Base-by-base conservation (phyloP, 257 asterid genomes). In the Ehretia macrophylla region DNA sequence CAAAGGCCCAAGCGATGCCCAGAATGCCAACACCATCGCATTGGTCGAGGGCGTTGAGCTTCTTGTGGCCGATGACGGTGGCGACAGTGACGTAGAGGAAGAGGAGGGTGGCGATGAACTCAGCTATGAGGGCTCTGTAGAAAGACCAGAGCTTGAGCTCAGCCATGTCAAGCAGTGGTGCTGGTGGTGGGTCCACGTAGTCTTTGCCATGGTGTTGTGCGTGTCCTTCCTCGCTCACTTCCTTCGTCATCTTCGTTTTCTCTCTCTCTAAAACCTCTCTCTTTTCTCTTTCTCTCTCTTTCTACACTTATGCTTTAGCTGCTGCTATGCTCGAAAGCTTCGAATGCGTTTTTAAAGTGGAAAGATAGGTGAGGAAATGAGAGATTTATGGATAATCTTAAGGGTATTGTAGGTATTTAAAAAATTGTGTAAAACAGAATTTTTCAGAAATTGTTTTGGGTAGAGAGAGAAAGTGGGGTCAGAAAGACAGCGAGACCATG, bases 1-100 rank as follows among this genome's bases (percentile, higher is more conserved):
- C 96, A 45, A 87, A 87, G 55, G 94, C 96, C 96, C 96, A 87
- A 0, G 96, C 74, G 45, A 87, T 85, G 65, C 96, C 96, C 3
- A 87, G 90, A 50, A 87, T 64, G 17, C 96, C 96, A 5, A 87
- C 96, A 0, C 96, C 96, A 55, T 77, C 95, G 67, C 97, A 90
- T n/a, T 62, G 85, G 68, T 83, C 95, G 17, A 27, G 56, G 1
- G 63, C 84, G 77, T 64, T 68, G 64, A 65, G 79, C 71, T 69
- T 68, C 60, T 77, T 87, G 80, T 87, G 83, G 11, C 96, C 97
- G 55, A 90, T 90, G 62, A 90, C 97, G 4, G 96, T 87, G 56
- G 90, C 79, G 5, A 87, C 80, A 10, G 87, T 82, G 8, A 87
- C 70, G 60, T 87, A 87, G 52, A 87, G 76, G 80, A 87, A 87